Conservation (phyloP, 192 early-diverging fungal genomes). For the Dissophora globulifera region DNA sequence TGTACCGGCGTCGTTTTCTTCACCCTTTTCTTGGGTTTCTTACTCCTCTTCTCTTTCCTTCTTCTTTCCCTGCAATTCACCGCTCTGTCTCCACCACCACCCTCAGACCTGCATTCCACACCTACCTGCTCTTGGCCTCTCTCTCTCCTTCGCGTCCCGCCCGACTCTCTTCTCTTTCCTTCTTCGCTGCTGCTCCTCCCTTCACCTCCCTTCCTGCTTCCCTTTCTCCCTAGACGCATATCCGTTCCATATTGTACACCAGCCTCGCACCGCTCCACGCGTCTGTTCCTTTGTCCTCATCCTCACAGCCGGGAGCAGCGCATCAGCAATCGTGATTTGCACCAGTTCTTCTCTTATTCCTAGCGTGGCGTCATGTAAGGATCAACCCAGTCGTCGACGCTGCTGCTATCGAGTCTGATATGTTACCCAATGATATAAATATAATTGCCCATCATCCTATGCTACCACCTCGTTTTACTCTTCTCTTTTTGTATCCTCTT, state of each 20-base stretch:
- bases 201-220: constrained; percentile 32
- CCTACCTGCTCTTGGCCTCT: constrained; percentile 5
- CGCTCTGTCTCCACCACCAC: neutral
- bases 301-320: neutral
- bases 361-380: constrained; percentile 20
- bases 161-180: constrained; percentile 25
- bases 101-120: constrained; percentile 18
- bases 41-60: neutral
- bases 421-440: constrained; percentile 9
- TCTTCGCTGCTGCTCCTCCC: too few species aligned
- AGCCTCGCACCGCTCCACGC: constrained; percentile 5
- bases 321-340: constrained; percentile 22
- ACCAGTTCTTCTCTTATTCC: constrained; percentile 7
- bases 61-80: neutral
- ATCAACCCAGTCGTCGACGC: neutral
- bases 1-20: too few species aligned
- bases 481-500: neutral
- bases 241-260: constrained; percentile 18
- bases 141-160: constrained; percentile 15
- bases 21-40: neutral
- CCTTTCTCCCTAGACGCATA: constrained; percentile 28
- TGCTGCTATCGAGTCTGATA: neutral
- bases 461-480: neutral
- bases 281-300: constrained; percentile 1
- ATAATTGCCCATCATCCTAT: neutral